Evolutionary conservation across 163 green algal genomes (phyloP), one percentile per base, ranked within the genome.

Genomic region (Chloromonas sp.): DNA sequence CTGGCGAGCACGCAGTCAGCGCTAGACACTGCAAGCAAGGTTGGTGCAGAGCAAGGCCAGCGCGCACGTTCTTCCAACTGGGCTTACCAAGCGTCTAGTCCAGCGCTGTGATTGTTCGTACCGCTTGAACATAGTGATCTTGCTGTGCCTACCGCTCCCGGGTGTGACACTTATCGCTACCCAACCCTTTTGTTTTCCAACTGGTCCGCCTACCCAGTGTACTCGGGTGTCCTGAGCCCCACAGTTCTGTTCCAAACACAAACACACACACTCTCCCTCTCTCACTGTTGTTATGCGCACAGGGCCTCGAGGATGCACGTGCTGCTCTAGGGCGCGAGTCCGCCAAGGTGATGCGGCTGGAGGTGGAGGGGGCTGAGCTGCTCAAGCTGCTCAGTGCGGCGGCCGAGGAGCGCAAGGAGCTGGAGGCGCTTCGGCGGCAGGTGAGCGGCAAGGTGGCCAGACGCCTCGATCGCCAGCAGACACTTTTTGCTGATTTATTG

Each of bases 331-430:
- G 82, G 0, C 86, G 82, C 1, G 93, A 96, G 89, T 89, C 95
- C 84, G 81, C 82, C 57, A 88, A 90, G 84, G 84, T 85, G 5
- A 87, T 97, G 70, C 88, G 89, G 84, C 87, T 96, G 85, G 93
- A 97, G 89, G 94, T 94, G 61, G 80, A 94, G 85, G 60, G 92
- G 2, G 94, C 93, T 59, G 94, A 97, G 86, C 85, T 91, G 2
- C 85, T 81, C 5, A 87, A 93, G 85, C 70, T 86, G 71, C 81
- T 90, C 62, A 81, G 77, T 3, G 71, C 60, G 15, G 88, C 70
- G 60, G 82, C 70, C 0, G 82, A 84, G 70, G 82, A 80, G 82
- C 82, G 70, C 70, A 84, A 84, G 82, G 82, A 84, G 70, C 82
- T 84, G 58, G 82, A 80, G 70, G 70, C 70, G 57, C 14, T 82